Evolutionary conservation across 768 basidiomycete genomes (phyloP).

Genomic region (Hortiboletus flavorubellus): DNA sequence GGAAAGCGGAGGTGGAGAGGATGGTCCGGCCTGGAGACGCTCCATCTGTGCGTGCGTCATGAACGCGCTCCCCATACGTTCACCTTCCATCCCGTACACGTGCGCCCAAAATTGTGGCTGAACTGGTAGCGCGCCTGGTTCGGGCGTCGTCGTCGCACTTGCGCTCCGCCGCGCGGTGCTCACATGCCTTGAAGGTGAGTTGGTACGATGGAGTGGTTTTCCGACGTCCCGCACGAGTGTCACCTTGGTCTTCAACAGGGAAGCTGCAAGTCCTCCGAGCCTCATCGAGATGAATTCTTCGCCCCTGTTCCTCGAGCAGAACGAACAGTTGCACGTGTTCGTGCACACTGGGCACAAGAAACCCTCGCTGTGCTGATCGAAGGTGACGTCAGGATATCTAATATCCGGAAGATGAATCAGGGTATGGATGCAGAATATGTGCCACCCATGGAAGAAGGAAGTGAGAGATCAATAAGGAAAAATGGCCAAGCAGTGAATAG

Average conservation of each 20-base stretch:
- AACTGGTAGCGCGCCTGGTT: not conserved
- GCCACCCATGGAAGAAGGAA: not conserved
- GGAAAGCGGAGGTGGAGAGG: not conserved
- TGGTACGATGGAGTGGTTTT: not conserved
- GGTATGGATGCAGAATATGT: not conserved
- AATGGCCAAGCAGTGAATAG: not conserved
- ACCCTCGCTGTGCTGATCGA: slow-evolving; percentile 27
- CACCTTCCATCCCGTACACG: slow-evolving; percentile 30
- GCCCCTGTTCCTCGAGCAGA: slow-evolving; percentile 43
- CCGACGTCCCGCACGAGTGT: slow-evolving; percentile 22
- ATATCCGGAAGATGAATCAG: not conserved
- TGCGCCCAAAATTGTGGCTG: slow-evolving; percentile 32
- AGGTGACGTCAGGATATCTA: slow-evolving; percentile 40
- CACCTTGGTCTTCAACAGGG: slow-evolving; percentile 22
- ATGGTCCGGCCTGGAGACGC: not conserved
- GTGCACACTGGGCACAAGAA: slow-evolving; percentile 47
- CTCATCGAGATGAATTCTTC: slow-evolving; percentile 42
- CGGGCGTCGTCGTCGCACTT: not conserved
- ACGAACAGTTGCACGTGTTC: slow-evolving; percentile 47
- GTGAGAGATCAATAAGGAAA: slow-evolving; percentile 1
- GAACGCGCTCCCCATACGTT: slow-evolving; percentile 28
- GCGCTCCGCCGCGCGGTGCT: not conserved
- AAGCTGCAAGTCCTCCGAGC: slow-evolving; percentile 20
- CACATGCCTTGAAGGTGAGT: not conserved
- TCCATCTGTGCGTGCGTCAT: slow-evolving; percentile 12